Conservation (phyloP, 179 eudicot species). For the Silene noctiflora region DNA sequence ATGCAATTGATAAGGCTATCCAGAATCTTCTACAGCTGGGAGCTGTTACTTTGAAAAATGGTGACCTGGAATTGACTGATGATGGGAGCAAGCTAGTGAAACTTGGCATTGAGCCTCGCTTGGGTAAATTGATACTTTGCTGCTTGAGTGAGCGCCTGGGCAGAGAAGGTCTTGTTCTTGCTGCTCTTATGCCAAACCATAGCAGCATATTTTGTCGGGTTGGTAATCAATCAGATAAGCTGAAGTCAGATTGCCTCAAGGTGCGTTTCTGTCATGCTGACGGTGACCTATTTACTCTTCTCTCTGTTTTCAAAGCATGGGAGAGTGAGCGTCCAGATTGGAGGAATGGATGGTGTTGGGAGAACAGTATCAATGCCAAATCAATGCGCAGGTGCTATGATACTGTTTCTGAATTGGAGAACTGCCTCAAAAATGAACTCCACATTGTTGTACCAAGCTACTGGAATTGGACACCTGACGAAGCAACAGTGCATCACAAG, state of each 20-base stretch:
- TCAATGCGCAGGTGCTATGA: slow-evolving; percentile 86
- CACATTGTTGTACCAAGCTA: slow-evolving; percentile 59
- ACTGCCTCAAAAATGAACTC: slow-evolving; percentile 65
- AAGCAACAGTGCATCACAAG: slow-evolving; percentile 43
- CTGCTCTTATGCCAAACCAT: slow-evolving; percentile 89
- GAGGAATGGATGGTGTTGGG: slow-evolving; percentile 86
- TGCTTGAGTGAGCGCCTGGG: slow-evolving; percentile 49
- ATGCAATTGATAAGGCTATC: slow-evolving; percentile 71
- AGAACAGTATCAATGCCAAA: slow-evolving; percentile 88
- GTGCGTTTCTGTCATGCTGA: slow-evolving; percentile 75
- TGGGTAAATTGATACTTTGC: slow-evolving; percentile 72
- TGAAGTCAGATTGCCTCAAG: slow-evolving; percentile 79
- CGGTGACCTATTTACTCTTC: slow-evolving; percentile 88
- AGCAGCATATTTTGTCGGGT: slow-evolving; percentile 87
- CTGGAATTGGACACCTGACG: slow-evolving; percentile 72
- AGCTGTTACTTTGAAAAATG: slow-evolving; percentile 52
- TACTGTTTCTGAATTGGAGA: slow-evolving; percentile 61
- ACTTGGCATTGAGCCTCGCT: slow-evolving; percentile 87
- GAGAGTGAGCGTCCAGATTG: slow-evolving; percentile 45
- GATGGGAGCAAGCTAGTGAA: slow-evolving; percentile 59
- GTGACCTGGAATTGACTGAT: slow-evolving; percentile 45
- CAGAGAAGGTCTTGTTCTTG: slow-evolving; percentile 86
- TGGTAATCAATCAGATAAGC: slow-evolving; percentile 63
- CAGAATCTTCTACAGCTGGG: slow-evolving; percentile 77
- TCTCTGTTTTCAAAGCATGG: slow-evolving; percentile 85